Evolutionary conservation across 306 rosid species (phyloP).

Genomic region (Pyrus bretschneideri): DNA sequence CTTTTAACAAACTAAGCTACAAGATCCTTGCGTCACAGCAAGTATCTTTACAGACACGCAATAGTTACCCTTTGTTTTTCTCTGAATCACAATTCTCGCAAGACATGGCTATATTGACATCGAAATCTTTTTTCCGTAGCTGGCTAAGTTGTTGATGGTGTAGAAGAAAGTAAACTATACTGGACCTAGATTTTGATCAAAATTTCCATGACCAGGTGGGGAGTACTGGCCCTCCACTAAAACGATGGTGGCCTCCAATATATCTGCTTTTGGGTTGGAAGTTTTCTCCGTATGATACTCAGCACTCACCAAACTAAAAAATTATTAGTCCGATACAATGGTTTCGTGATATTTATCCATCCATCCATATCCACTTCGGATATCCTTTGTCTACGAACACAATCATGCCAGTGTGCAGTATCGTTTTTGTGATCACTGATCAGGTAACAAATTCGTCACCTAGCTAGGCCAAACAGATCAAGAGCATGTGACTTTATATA

Average conservation of each 20-base stretch:
- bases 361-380: not conserved
- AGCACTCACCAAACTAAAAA: not conserved
- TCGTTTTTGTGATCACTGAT: not conserved
- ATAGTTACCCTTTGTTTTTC: not conserved
- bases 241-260: slow-evolving; percentile 22
- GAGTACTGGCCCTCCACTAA: not conserved
- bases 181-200: slow-evolving; percentile 11
- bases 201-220: slow-evolving; percentile 18
- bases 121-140: slow-evolving; percentile 14
- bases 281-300: slow-evolving; percentile 10
- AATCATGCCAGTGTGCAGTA: not conserved
- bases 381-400: not conserved
- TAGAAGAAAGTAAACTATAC: slow-evolving; percentile 17
- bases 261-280: slow-evolving; percentile 14
- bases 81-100: slow-evolving; percentile 9
- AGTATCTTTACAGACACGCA: not conserved
- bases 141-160: slow-evolving; percentile 29
- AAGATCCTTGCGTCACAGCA: not conserved
- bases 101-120: slow-evolving; percentile 18
- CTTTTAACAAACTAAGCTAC: no score
- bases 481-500: not conserved
- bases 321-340: not conserved
- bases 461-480: not conserved
- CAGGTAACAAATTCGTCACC: not conserved
- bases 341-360: not conserved